Percentiles rank a stretch among this genome's conserved stretches.
These are phyloP conservation scores for Pseudogymnoascus sp. DNA, from an alignment of 2,329 filamentous ascomycete species.

Conservation along the genomic window DNA sequence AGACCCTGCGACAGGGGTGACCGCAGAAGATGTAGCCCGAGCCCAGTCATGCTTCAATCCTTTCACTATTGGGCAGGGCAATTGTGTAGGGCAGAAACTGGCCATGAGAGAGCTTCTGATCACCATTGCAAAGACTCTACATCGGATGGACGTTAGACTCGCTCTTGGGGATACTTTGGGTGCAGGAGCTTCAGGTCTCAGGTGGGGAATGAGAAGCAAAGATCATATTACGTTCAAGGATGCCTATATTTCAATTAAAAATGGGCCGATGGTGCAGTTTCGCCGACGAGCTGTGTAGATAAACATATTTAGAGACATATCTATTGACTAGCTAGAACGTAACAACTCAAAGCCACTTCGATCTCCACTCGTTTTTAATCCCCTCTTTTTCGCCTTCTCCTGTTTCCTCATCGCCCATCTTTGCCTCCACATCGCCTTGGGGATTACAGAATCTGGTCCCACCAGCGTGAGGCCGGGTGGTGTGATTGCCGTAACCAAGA, in stretches of 20 bases:
- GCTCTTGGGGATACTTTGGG: background rate
- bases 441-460: background rate
- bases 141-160: constrained; percentile 12
- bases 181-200: background rate
- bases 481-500: constrained; percentile 4
- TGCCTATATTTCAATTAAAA: background rate
- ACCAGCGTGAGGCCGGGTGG: background rate
- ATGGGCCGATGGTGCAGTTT: background rate
- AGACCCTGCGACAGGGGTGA: constrained; percentile 12
- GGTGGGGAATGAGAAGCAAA: constrained; percentile 1
- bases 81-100: constrained; percentile 15
- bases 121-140: constrained; percentile 4
- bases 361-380: background rate
- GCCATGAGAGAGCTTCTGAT: constrained; percentile 15
- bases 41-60: constrained; percentile 11
- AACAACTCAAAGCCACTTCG: background rate
- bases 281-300: background rate
- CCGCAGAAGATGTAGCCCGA: constrained; percentile 13
- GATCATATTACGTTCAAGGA: background rate
- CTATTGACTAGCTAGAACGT: background rate
- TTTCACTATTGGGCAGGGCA: constrained; percentile 14
- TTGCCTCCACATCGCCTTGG: constrained; percentile 5
- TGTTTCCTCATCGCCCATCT: background rate
- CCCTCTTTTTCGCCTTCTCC: background rate
- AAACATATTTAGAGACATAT: background rate